phyloP scores from a whole-genome alignment of 1,284 basidiomycete genomes.

The Xerocomus amazonicus region DNA sequence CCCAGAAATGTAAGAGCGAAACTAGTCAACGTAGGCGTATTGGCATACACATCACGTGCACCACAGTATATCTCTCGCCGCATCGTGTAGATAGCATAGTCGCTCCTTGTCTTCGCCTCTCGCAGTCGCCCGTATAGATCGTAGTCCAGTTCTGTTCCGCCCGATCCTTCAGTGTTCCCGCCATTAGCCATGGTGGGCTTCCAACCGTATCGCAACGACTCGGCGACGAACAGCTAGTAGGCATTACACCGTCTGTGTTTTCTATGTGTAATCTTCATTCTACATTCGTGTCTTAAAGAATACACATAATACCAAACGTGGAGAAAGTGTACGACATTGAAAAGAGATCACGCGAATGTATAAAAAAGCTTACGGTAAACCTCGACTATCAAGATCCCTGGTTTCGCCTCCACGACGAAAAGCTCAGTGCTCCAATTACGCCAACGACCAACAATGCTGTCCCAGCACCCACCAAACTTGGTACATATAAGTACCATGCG shows the following conservation, averaged over 20 bases:
- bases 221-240: not conserved
- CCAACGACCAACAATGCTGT: constrained; percentile 75
- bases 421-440: constrained; percentile 66
- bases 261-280: too few species aligned
- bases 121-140: too few species aligned
- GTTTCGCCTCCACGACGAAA: constrained; percentile 72
- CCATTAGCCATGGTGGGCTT: too few species aligned
- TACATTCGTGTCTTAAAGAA: too few species aligned
- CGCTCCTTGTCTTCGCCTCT: too few species aligned
- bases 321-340: constrained; percentile 4
- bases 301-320: too few species aligned
- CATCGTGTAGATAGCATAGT: too few species aligned
- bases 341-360: not conserved
- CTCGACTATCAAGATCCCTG: constrained; percentile 46
- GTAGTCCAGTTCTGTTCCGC: too few species aligned
- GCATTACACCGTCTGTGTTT: too few species aligned
- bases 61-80: too few species aligned
- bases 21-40: not conserved
- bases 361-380: not conserved
- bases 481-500: constrained; percentile 74
- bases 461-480: constrained; percentile 71
- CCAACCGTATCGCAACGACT: too few species aligned
- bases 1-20: not conserved
- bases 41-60: not conserved
- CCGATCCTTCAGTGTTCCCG: too few species aligned